Evolutionary conservation across 73 alveolate species (phyloP).

Genomic region (Diophrys sp.): DNA sequence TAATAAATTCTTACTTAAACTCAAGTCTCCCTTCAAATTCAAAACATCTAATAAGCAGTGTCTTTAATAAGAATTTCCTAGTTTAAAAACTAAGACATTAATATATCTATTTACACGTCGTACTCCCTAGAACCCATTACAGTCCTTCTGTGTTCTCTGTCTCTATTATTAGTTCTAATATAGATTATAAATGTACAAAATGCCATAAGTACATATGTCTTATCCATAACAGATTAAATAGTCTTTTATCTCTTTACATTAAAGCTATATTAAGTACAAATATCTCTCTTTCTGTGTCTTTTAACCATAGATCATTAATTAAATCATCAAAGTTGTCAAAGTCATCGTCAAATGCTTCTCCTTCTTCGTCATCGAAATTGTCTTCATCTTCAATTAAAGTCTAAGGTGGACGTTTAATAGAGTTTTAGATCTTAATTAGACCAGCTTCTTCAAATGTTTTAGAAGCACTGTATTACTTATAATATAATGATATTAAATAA

Average conservation of each 20-base stretch:
- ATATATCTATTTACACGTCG: neutral
- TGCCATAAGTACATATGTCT: conserved; percentile 10
- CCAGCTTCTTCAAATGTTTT: conserved; percentile 6
- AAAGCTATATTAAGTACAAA: conserved; percentile 10
- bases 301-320: conserved; percentile 27
- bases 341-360: neutral
- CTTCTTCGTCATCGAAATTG: conserved; percentile 17
- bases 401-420: conserved; percentile 31
- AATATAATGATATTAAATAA: conserved; percentile 9
- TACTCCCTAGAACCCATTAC: neutral
- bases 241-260: neutral
- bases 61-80: neutral
- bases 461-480: neutral
- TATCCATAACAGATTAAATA: neutral
- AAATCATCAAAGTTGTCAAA: conserved; percentile 12
- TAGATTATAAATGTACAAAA: conserved; percentile 15
- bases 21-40: neutral
- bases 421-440: conserved; percentile 4
- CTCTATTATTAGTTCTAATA: neutral
- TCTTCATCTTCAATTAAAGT: conserved; percentile 32
- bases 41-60: neutral
- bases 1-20: neutral
- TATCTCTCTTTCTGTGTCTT: conserved; percentile 8
- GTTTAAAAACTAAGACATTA: neutral
- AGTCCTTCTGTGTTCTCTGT: conserved; percentile 14